Evolutionary conservation across 148 eudicot species (phyloP).

Genomic region (Selenicereus undatus): DNA sequence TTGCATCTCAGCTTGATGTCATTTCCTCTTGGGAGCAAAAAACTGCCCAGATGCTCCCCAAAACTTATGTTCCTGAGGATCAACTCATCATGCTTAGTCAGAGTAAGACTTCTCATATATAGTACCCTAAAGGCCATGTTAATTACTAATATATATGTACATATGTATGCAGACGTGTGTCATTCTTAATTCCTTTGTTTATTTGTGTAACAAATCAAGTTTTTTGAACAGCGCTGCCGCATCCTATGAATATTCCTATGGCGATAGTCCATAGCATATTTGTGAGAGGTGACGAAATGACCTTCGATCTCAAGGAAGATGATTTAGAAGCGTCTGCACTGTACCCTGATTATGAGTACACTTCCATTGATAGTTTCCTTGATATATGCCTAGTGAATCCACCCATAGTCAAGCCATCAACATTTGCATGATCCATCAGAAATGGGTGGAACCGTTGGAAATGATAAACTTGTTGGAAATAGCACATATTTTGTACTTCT

Average conservation of each 20-base stretch:
- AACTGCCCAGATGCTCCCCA: neutral
- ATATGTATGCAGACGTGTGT: no score
- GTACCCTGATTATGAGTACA: neutral
- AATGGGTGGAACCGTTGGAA: no score
- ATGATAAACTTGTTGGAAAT: no score
- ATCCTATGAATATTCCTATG: neutral
- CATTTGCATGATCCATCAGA: neutral
- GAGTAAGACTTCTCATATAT: neutral
- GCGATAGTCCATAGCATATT: slow-evolving; percentile 9
- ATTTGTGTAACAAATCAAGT: no score
- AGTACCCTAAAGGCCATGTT: no score
- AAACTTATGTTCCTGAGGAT: neutral
- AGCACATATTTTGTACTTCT: no score
- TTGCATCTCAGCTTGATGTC: slow-evolving; percentile 6
- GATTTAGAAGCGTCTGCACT: neutral
- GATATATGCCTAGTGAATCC: slow-evolving; percentile 4
- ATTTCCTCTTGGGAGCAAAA: slow-evolving; percentile 8
- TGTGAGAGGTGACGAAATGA: neutral
- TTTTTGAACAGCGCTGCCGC: neutral
- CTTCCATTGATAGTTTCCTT: neutral
- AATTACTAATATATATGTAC: no score
- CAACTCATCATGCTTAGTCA: neutral
- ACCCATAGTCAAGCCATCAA: neutral
- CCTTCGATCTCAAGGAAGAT: neutral
- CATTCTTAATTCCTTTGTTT: no score